These are phyloP conservation scores for Capsella rubella DNA, from an alignment of 441 rosid species.

Conservation along the genomic window DNA sequence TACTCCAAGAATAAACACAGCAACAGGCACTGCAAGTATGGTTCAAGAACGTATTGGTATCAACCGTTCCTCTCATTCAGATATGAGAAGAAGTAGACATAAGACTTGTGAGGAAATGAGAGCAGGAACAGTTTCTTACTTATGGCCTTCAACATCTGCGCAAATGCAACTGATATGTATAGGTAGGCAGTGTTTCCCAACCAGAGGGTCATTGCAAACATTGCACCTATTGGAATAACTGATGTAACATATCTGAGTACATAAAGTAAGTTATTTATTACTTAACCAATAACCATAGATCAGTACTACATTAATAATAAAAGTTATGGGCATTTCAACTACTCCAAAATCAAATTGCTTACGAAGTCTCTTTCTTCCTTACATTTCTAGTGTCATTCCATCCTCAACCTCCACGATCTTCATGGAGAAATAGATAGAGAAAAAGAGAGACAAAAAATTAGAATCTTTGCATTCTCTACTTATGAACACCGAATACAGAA, in stretches of 20 bases:
- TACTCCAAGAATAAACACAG: slow-evolving; percentile 93
- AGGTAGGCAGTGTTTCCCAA: slow-evolving; percentile 97
- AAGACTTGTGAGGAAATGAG: background rate
- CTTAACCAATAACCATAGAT: no score
- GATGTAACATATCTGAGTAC: slow-evolving; percentile 78
- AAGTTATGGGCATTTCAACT: slow-evolving; percentile 27
- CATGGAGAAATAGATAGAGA: slow-evolving; percentile 23
- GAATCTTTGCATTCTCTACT: background rate
- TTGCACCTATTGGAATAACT: slow-evolving; percentile 93
- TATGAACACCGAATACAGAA: background rate
- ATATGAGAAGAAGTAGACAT: slow-evolving; percentile 4
- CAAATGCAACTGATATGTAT: slow-evolving; percentile 93
- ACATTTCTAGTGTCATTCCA: slow-evolving; percentile 96
- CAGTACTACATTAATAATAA: no score
- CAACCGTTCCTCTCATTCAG: slow-evolving; percentile 5
- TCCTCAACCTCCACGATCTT: slow-evolving; percentile 90
- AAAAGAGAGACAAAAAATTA: slow-evolving; percentile 21
- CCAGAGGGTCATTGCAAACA: slow-evolving; percentile 98
- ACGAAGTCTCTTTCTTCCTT: slow-evolving; percentile 48
- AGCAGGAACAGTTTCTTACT: slow-evolving; percentile 62
- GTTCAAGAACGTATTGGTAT: slow-evolving; percentile 32
- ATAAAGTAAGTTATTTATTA: slow-evolving; percentile 22
- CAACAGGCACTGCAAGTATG: slow-evolving; percentile 93
- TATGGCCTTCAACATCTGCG: slow-evolving; percentile 96
- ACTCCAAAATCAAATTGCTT: slow-evolving; percentile 40